Percentiles rank a stretch among this genome's conserved stretches.
Evolutionary conservation across 345 rosid genomes (phyloP).

Genomic region (Lepidium africanum): DNA sequence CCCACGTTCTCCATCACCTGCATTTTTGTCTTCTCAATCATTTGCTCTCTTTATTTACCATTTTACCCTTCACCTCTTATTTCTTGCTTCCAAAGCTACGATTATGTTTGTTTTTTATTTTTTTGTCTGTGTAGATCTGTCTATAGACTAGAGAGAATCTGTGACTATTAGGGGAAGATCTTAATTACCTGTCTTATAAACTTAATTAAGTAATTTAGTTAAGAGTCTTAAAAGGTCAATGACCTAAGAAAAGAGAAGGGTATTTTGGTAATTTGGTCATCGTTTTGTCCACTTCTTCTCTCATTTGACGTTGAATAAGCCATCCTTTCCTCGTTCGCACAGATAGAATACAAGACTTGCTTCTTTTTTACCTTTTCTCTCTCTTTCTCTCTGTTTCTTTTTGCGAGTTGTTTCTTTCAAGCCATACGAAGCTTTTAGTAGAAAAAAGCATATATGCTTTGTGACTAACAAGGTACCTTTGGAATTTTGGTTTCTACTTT

Average conservation of each 20-base stretch:
- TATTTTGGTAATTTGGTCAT: neutral
- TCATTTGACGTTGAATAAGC: slow-evolving; percentile 31
- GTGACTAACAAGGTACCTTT: slow-evolving; percentile 5
- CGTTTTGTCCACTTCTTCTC: slow-evolving; percentile 23
- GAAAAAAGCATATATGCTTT: slow-evolving; percentile 1
- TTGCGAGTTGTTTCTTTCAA: neutral
- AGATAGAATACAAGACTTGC: slow-evolving; percentile 4
- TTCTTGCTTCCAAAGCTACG: too few relatives aligned
- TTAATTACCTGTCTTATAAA: slow-evolving; percentile 12
- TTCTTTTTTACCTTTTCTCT: neutral
- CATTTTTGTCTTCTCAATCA: slow-evolving; percentile 38
- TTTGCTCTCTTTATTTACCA: slow-evolving; percentile 25
- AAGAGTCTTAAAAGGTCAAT: slow-evolving; percentile 14
- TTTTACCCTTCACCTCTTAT: slow-evolving; percentile 22
- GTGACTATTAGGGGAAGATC: neutral
- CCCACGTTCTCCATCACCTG: slow-evolving; percentile 52
- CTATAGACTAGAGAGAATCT: neutral
- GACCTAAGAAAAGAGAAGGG: slow-evolving; percentile 10
- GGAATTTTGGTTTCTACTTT: neutral
- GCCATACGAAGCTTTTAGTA: neutral
- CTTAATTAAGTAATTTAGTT: neutral
- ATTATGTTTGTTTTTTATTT: too few relatives aligned
- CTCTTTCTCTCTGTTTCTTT: neutral
- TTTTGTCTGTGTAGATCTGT: too few relatives aligned
- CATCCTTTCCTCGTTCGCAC: slow-evolving; percentile 1